These are phyloP conservation scores for Rhizophora mangle DNA, from an alignment of 345 rosid genomes.

Conservation along the genomic window DNA sequence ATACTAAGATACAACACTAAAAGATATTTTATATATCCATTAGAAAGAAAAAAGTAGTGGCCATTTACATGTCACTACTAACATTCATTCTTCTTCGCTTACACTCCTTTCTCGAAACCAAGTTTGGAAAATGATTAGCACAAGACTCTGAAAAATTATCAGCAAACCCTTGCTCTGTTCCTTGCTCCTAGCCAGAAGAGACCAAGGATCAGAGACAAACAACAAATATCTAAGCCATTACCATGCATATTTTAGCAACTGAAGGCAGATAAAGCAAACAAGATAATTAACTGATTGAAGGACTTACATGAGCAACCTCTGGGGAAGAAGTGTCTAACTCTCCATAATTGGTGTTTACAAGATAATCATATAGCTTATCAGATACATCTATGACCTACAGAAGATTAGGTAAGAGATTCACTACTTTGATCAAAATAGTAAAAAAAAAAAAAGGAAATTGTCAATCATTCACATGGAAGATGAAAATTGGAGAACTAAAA, in stretches of 20 bases:
- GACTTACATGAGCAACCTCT: constrained; percentile 49
- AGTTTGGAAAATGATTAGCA: constrained; percentile 11
- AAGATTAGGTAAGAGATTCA: background rate
- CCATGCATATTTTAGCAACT: background rate
- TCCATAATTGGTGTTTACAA: constrained; percentile 44
- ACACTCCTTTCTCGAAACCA: constrained; percentile 28
- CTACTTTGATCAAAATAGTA: background rate
- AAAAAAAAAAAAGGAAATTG: background rate
- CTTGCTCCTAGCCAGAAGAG: constrained; percentile 37
- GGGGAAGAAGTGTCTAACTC: constrained; percentile 35
- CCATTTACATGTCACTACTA: constrained; percentile 39
- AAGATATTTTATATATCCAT: background rate
- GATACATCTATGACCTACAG: constrained; percentile 65
- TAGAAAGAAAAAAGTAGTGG: constrained; percentile 1
- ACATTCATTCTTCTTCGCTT: constrained; percentile 45
- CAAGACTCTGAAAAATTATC: constrained; percentile 23
- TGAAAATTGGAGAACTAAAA: background rate
- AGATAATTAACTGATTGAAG: constrained; percentile 14
- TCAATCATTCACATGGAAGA: background rate
- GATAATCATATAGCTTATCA: constrained; percentile 50
- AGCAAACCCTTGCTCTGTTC: constrained; percentile 29
- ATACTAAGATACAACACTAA: background rate
- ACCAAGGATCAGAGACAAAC: constrained; percentile 3
- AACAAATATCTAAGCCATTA: too few relatives aligned
- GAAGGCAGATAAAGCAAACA: background rate